Percentiles rank a stretch among this genome's conserved stretches.
Evolutionary conservation across 441 rosid species (phyloP).

Genomic region (Hypseocharis bilobata): DNA sequence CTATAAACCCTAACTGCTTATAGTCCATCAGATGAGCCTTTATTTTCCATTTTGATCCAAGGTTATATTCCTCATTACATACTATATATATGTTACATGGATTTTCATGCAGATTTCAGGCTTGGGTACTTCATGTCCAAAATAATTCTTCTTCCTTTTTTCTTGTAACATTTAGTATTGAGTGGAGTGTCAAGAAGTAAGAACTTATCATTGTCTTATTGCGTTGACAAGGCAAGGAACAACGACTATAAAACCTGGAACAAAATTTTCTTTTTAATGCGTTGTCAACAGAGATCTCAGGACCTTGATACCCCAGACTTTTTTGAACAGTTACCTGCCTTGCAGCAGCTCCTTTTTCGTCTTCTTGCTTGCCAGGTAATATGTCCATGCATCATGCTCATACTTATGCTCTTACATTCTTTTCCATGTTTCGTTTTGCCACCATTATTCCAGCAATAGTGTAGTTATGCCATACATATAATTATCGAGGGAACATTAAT

Average conservation of each 20-base stretch:
- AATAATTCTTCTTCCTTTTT: neutral
- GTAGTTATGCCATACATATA: neutral
- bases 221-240: neutral
- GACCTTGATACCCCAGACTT: slow-evolving; percentile 30
- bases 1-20: neutral
- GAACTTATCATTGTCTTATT: neutral
- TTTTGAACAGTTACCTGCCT: slow-evolving; percentile 38
- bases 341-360: slow-evolving; percentile 43
- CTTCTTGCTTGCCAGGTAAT: slow-evolving; percentile 47
- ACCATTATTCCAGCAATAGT: neutral
- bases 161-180: neutral
- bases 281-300: slow-evolving; percentile 26
- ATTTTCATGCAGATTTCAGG: neutral
- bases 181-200: neutral
- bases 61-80: neutral
- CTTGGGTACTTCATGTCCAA: neutral
- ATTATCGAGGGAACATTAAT: neutral
- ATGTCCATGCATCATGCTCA: neutral
- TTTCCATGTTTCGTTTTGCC: neutral
- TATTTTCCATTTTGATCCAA: neutral
- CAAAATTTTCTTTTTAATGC: slow-evolving; percentile 7
- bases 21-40: neutral
- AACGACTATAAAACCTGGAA: too few species aligned
- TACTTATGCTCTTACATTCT: neutral
- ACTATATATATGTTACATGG: too few species aligned